Percentiles rank a stretch among this genome's conserved stretches.
phyloP scores from a whole-genome alignment of 2,329 filamentous ascomycete genomes.

The Fonsecaea nubica region DNA sequence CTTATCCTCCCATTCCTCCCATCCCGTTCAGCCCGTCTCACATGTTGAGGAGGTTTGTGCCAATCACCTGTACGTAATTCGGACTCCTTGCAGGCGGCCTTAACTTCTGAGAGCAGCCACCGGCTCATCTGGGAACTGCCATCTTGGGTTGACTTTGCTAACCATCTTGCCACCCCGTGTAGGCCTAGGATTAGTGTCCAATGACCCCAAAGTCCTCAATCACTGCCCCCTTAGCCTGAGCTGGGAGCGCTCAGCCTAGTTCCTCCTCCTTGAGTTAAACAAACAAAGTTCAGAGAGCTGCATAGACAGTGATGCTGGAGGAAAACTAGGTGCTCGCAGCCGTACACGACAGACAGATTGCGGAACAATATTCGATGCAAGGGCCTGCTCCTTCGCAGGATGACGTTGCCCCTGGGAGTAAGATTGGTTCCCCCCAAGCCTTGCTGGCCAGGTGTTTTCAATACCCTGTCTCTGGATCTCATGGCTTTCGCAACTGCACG shows the following conservation, averaged over 20 bases:
- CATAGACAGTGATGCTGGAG: not conserved
- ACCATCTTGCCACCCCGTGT: not conserved
- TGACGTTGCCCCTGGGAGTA: slow-evolving; percentile 1
- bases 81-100: not conserved
- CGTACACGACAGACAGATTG: not conserved
- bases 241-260: not conserved
- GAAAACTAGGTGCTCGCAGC: not conserved
- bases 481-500: not conserved
- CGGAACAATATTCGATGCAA: not conserved
- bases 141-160: not conserved
- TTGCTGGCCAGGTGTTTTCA: not conserved
- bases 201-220: not conserved
- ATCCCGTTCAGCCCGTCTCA: not conserved
- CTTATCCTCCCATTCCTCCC: not conserved
- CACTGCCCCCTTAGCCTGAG: not conserved
- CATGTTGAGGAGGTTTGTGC: not conserved
- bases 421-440: not conserved
- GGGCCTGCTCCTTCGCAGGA: not conserved
- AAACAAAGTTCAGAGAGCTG: not conserved
- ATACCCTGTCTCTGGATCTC: not conserved
- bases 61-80: not conserved
- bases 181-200: not conserved
- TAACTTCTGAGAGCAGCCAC: not conserved
- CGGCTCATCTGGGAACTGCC: not conserved
- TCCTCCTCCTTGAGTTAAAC: not conserved